phyloP scores from a whole-genome alignment of 352 stramenopile genomes.

The Phytophthora quininea region DNA sequence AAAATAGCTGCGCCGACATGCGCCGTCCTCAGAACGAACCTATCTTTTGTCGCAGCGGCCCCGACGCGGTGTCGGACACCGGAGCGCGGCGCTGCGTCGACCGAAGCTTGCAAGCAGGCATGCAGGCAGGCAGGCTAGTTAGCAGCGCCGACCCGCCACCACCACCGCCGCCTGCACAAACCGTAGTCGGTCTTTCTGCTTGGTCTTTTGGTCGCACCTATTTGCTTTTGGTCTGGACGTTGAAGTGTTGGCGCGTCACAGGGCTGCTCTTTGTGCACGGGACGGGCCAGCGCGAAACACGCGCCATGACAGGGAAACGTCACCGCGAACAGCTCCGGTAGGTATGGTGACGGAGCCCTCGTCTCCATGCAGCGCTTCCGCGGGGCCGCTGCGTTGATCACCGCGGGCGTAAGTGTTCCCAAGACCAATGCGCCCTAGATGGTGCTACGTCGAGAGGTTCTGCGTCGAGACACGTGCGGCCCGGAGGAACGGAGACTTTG shows the following conservation, averaged over 20 bases:
- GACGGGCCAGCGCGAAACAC: conserved; percentile 17
- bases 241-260: conserved; percentile 15
- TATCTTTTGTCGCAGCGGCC: background rate
- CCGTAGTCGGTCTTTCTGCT: background rate
- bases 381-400: background rate
- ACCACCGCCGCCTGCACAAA: too few species aligned
- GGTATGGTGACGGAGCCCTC: background rate
- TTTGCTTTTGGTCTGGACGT: conserved; percentile 3
- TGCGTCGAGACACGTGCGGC: background rate
- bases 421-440: background rate
- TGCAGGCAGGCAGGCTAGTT: too few species aligned
- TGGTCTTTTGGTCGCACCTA: background rate
- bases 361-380: background rate
- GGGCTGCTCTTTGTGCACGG: conserved; percentile 7
- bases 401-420: background rate
- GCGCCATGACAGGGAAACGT: conserved; percentile 21
- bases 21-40: background rate
- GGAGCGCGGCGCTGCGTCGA: too few species aligned
- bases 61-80: too few species aligned
- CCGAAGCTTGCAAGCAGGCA: too few species aligned
- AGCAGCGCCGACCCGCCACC: too few species aligned
- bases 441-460: background rate
- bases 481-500: background rate
- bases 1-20: background rate
- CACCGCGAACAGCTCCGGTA: background rate